Evolutionary conservation across 2,329 filamentous ascomycete species (phyloP).

Genomic region (Ophiostoma ulmi): DNA sequence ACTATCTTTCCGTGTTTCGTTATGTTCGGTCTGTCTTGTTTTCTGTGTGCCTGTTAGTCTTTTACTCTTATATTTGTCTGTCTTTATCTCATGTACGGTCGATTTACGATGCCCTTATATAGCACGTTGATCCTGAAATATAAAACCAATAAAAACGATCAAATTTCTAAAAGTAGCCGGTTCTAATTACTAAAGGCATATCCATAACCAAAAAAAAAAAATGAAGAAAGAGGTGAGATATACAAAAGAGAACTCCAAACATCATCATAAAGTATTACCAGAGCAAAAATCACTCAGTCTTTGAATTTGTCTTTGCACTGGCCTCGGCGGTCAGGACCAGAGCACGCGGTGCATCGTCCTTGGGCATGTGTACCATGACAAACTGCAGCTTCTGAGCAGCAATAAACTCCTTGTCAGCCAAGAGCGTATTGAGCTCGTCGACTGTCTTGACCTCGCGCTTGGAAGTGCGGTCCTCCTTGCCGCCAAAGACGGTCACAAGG

Average conservation of each 20-base stretch:
- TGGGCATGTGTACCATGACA: slow-evolving; percentile 77
- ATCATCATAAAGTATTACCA: background rate
- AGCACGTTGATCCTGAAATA: background rate
- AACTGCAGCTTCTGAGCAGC: slow-evolving; percentile 56
- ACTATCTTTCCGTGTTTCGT: too few species aligned
- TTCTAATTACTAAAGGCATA: too few species aligned
- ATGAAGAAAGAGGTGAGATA: background rate
- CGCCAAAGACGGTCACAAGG: slow-evolving; percentile 27
- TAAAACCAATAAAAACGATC: background rate
- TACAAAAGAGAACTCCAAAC: background rate
- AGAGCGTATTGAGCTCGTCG: slow-evolving; percentile 26
- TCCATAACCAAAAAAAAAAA: background rate
- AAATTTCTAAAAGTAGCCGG: background rate
- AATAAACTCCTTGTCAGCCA: slow-evolving; percentile 34
- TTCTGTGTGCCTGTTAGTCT: background rate
- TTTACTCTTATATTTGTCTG: background rate
- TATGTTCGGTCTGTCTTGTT: background rate
- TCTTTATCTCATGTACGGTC: background rate
- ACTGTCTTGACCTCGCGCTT: slow-evolving; percentile 27
- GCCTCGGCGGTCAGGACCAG: slow-evolving; percentile 66
- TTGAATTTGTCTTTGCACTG: slow-evolving; percentile 62
- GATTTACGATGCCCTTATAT: background rate
- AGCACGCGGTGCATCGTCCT: slow-evolving; percentile 68
- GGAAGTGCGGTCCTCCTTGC: slow-evolving; percentile 25
- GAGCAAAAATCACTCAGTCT: slow-evolving; percentile 30